Evolutionary conservation across 257 asterid genomes (phyloP).

Genomic region (Leonotis leonurus): DNA sequence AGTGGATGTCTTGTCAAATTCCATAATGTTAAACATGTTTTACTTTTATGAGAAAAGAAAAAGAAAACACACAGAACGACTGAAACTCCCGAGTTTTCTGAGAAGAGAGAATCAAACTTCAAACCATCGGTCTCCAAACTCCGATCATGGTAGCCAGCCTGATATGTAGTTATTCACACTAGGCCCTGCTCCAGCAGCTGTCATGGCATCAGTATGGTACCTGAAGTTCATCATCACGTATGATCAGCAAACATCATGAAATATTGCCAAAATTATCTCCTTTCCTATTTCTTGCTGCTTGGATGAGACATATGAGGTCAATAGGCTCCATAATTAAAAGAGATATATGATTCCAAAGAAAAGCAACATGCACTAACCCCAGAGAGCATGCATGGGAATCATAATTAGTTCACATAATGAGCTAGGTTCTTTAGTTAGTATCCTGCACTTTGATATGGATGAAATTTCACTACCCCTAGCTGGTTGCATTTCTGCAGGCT

Average conservation of each 20-base stretch:
- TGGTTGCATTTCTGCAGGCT: too few species aligned
- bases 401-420: too few species aligned
- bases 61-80: slow-evolving; percentile 5
- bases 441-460: too few species aligned
- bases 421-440: too few species aligned
- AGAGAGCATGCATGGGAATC: too few species aligned
- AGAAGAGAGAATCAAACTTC: neutral
- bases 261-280: too few species aligned
- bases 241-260: too few species aligned
- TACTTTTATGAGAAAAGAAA: slow-evolving; percentile 18
- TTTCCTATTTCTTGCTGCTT: neutral
- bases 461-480: too few species aligned
- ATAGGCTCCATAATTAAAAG: too few species aligned
- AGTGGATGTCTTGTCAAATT: slow-evolving; percentile 11
- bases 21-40: slow-evolving; percentile 12
- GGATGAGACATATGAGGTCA: neutral
- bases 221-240: too few species aligned
- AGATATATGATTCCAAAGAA: too few species aligned
- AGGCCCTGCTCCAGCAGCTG: slow-evolving; percentile 74
- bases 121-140: neutral
- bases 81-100: slow-evolving; percentile 7
- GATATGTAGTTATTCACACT: slow-evolving; percentile 85
- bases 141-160: slow-evolving; percentile 75
- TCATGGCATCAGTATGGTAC: slow-evolving; percentile 61
- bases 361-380: too few species aligned